These are phyloP conservation scores for Aspergillus incahuasiensis DNA, from an alignment of 495 filamentous ascomycete genomes.

Conservation along the genomic window DNA sequence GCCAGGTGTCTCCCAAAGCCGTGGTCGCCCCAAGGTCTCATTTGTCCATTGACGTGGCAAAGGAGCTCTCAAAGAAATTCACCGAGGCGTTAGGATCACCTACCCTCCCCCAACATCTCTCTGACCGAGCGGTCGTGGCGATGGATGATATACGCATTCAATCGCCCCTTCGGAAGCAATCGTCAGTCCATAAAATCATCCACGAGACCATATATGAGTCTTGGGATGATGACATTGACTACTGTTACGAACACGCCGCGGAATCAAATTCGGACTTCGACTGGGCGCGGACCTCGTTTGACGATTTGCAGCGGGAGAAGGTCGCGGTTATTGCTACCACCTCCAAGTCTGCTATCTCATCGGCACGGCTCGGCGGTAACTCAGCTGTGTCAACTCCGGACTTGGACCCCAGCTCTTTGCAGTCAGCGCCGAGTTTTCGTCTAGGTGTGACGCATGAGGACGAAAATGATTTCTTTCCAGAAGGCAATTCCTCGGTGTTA, in stretches of 20 bases:
- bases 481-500: conserved; percentile 30
- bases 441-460: conserved; percentile 33
- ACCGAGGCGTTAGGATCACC: conserved; percentile 39
- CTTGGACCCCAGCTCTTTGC: conserved; percentile 36
- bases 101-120: conserved; percentile 29
- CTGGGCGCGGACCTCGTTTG: conserved; percentile 58
- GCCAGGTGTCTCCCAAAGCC: conserved; percentile 5
- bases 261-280: conserved; percentile 90
- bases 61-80: conserved; percentile 33
- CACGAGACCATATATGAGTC: conserved; percentile 48
- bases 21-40: conserved; percentile 18
- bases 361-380: conserved; percentile 23
- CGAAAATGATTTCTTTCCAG: conserved; percentile 36
- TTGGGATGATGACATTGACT: conserved; percentile 96
- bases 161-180: conserved; percentile 3
- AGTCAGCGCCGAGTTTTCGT: conserved; percentile 30
- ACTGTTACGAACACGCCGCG: conserved; percentile 84
- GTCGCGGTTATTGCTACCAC: conserved; percentile 15
- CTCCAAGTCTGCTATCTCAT: not conserved
- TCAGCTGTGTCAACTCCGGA: conserved; percentile 35
- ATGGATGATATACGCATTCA: not conserved
- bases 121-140: not conserved
- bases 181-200: conserved; percentile 8
- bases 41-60: conserved; percentile 30
- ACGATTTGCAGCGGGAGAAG: conserved; percentile 24